Evolutionary conservation across 345 rosid genomes (phyloP).

Genomic region (Acer yangbiense): DNA sequence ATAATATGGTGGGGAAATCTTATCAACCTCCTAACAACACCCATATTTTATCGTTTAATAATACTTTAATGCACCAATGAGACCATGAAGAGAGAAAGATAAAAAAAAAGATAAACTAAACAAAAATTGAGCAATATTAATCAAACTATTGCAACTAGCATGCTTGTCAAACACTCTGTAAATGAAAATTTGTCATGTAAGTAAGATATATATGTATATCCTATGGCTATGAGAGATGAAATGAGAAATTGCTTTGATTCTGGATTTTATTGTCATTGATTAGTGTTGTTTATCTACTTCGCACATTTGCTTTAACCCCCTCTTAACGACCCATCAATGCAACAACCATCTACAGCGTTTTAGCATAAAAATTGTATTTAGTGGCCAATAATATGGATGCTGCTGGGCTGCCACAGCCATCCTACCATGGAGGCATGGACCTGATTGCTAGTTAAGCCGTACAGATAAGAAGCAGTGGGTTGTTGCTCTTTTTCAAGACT

Average conservation of each 20-base stretch:
- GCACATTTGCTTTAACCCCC: background rate
- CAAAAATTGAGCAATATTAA: background rate
- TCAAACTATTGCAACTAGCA: background rate
- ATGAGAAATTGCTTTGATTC: background rate
- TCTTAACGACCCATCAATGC: constrained; percentile 15
- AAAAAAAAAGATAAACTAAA: no score
- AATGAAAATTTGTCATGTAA: constrained; percentile 1
- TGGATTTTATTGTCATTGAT: constrained; percentile 15
- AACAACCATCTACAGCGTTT: constrained; percentile 14
- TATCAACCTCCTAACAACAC: constrained; percentile 23
- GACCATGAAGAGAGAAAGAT: background rate
- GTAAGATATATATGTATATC: no score
- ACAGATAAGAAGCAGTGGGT: background rate
- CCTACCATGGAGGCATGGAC: background rate
- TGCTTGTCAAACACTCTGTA: constrained; percentile 3
- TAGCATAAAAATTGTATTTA: background rate
- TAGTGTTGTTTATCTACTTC: constrained; percentile 23
- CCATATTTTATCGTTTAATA: constrained; percentile 10
- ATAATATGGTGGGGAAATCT: constrained; percentile 33
- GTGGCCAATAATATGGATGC: background rate
- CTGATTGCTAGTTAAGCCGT: background rate
- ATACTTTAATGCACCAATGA: background rate
- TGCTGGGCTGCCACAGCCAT: background rate
- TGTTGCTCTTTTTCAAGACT: constrained; percentile 11
- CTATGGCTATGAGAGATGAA: no score